These are phyloP conservation scores for Paramyrothecium sp. DNA, from an alignment of 2,329 filamentous ascomycete genomes.

Conservation along the genomic window DNA sequence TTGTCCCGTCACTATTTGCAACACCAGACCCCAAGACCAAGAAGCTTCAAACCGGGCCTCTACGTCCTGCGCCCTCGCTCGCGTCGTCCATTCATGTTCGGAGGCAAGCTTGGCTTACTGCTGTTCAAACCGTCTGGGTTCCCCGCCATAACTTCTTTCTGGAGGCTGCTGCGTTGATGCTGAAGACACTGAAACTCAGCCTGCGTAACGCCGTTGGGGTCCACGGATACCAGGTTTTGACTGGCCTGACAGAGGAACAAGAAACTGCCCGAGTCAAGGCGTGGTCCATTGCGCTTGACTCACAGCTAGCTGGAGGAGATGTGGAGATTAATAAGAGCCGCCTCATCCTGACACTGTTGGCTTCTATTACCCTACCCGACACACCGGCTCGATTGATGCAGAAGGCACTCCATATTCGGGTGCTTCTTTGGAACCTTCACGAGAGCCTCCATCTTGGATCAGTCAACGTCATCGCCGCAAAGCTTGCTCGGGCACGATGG, in stretches of 20 bases:
- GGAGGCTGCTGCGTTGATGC: conserved; percentile 75
- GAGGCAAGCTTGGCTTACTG: conserved; percentile 87
- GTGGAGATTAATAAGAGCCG: conserved; percentile 86
- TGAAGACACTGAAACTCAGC: conserved; percentile 82
- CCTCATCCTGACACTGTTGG: conserved; percentile 80
- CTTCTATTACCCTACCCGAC: conserved; percentile 81
- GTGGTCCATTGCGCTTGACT: conserved; percentile 91
- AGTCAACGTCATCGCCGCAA: conserved; percentile 69
- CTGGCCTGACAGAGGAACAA: conserved; percentile 78
- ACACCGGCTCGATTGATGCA: conserved; percentile 85
- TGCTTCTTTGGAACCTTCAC: conserved; percentile 77
- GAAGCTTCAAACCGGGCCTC: conserved; percentile 41
- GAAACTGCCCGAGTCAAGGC: conserved; percentile 85
- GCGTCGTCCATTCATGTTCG: conserved; percentile 83
- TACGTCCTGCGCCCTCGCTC: conserved; percentile 64
- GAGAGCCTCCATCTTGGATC: conserved; percentile 62
- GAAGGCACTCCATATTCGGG: conserved; percentile 86
- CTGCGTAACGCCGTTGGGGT: conserved; percentile 75
- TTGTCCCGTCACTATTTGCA: conserved; percentile 53
- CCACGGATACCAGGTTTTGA: conserved; percentile 74
- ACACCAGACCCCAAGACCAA: conserved; percentile 47
- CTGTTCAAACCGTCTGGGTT: conserved; percentile 89
- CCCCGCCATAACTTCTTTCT: conserved; percentile 84
- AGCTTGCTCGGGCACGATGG: conserved; percentile 76
- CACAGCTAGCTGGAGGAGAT: conserved; percentile 88